Base-by-base conservation (phyloP, 805 yeast genomes). In the Saturnispora serradocipensis region DNA sequence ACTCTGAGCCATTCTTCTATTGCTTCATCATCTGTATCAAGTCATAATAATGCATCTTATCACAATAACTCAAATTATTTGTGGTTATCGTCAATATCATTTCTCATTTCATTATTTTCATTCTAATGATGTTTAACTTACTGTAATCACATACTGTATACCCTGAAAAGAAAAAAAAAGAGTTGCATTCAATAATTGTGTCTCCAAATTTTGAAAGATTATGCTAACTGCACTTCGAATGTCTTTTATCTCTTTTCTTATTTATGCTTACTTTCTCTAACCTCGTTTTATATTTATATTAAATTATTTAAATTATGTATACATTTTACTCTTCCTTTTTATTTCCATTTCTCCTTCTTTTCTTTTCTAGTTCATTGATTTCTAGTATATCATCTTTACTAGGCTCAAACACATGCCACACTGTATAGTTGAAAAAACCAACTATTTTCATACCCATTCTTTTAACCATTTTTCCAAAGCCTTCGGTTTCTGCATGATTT, bases 391-490 rank as follows among this genome's bases (percentile, higher is more conserved):
- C 95, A 61, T 86, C 91, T 65, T 84, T 90, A 69, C 90, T 84
- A 15, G 95, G 95, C 62, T 86, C 95, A 64, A 84, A 86, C 46
- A 88, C 85, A 66, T 88, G 96, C 96, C 96, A 88, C 43, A 88
- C 72, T 0, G 90, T 86, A 66, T 88, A 88, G 68, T 88, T 90
- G 4, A 96, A 96, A 56, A 88, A 73, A 0, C 97, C 97, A 38
- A 89, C 93, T 13, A 88, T 95, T 54, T 72, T 72, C 67, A 77
- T 86, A 5, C 95, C 95, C 85, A 87, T 84, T 56, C 72, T 71
- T 58, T 74, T 82, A 20, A 89, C 82, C 83, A 88, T 74, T 61
- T 86, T 86, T 36, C 95, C 95, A 68, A 86, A 86, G 1, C 88
- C 93, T 65, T 86, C 95, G 1, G 95, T 86, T 64, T 86, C 95